Conservation (phyloP, 495 filamentous ascomycete species). For the Aspergillus carlsbadensis region DNA sequence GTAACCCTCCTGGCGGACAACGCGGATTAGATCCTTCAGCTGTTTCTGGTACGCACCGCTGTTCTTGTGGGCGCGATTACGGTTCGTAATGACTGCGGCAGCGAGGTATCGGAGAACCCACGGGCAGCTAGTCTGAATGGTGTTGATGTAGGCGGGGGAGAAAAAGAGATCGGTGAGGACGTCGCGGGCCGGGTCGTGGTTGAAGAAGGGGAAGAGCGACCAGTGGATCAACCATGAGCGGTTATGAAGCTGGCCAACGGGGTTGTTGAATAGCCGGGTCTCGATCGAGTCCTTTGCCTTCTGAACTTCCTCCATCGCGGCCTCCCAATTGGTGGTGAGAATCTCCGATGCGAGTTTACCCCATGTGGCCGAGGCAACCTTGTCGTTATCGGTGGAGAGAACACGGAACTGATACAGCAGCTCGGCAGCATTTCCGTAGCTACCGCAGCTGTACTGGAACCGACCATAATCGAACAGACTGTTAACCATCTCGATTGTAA, state of each 20-base stretch:
- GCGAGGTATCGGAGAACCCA: constrained; percentile 96
- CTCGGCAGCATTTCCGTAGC: constrained; percentile 83
- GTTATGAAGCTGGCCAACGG: constrained; percentile 88
- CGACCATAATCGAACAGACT: constrained; percentile 90
- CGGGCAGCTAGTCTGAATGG: constrained; percentile 94
- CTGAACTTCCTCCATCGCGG: constrained; percentile 90
- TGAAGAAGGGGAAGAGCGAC: constrained; percentile 98
- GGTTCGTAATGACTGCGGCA: constrained; percentile 94
- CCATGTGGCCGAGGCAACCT: constrained; percentile 92
- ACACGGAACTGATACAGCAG: constrained; percentile 94
- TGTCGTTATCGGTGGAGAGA: constrained; percentile 96
- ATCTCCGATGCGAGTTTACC: constrained; percentile 95
- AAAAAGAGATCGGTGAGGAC: constrained; percentile 93
- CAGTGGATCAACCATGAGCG: constrained; percentile 98
- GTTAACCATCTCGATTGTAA: constrained; percentile 92
- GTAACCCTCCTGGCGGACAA: constrained; percentile 94
- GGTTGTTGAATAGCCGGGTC: constrained; percentile 88
- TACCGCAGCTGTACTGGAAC: constrained; percentile 95
- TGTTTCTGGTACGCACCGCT: constrained; percentile 92
- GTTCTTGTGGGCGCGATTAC: constrained; percentile 75
- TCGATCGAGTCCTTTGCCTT: constrained; percentile 95
- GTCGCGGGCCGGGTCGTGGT: constrained; percentile 89
- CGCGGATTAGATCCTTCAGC: constrained; percentile 90
- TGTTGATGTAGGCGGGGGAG: constrained; percentile 95
- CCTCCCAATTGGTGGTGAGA: constrained; percentile 88